These are phyloP conservation scores for Aspergillus bombycis DNA, from an alignment of 2,329 filamentous ascomycete species.

Conservation along the genomic window DNA sequence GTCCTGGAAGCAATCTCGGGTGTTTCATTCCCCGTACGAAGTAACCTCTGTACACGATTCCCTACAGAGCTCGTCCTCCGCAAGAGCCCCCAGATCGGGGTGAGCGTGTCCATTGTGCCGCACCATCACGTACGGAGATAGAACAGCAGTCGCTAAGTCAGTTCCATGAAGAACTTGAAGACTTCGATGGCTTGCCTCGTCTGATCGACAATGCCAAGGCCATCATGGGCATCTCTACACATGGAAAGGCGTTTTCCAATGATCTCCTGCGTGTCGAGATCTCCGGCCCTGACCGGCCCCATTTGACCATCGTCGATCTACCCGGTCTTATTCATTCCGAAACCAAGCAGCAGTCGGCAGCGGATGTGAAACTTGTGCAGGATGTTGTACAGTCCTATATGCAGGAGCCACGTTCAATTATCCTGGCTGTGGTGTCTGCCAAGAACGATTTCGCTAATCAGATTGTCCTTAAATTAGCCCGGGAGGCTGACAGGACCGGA, in stretches of 20 bases:
- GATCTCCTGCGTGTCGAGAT: constrained; percentile 63
- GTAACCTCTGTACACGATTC: constrained; percentile 64
- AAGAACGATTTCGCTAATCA: constrained; percentile 49
- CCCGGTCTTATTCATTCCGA: constrained; percentile 62
- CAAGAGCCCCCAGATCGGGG: constrained; percentile 15
- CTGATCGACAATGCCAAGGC: constrained; percentile 31
- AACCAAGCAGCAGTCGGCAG: constrained; percentile 57
- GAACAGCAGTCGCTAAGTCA: constrained; percentile 17
- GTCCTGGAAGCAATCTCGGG: constrained; percentile 64
- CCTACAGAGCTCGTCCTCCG: constrained; percentile 63
- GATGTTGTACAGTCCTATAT: constrained; percentile 50
- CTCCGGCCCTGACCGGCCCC: constrained; percentile 60
- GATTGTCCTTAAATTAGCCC: constrained; percentile 41
- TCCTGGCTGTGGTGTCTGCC: constrained; percentile 51
- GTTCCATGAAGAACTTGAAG: constrained; percentile 23
- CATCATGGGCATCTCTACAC: constrained; percentile 28
- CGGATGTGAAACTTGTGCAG: constrained; percentile 59
- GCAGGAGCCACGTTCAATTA: constrained; percentile 47
- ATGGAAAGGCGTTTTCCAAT: constrained; percentile 43
- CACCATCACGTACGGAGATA: constrained; percentile 36
- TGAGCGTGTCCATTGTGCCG: constrained; percentile 38
- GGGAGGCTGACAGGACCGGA: constrained; percentile 34
- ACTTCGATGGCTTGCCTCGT: constrained; percentile 20
- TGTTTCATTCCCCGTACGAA: constrained; percentile 63
- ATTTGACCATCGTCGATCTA: constrained; percentile 65